Conservation (phyloP, 371 early-diverging fungal genomes). For the Rhizopus delemar region DNA sequence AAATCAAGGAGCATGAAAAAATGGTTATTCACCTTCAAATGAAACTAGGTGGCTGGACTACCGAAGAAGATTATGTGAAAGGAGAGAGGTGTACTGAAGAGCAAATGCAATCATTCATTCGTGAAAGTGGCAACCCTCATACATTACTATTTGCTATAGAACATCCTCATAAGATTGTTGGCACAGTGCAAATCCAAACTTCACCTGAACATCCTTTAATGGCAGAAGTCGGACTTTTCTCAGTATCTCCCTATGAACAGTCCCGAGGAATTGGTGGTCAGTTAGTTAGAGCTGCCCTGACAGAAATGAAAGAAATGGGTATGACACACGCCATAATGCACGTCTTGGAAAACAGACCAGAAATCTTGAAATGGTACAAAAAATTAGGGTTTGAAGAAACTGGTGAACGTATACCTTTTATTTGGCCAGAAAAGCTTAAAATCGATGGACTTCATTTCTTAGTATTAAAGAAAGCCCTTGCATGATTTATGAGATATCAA, state of each 20-base stretch:
- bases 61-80: conserved; percentile 35
- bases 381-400: conserved; percentile 56
- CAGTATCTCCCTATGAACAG: conserved; percentile 52
- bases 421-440: conserved; percentile 13
- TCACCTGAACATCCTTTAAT: conserved; percentile 4
- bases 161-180: conserved; percentile 30
- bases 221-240: conserved; percentile 50
- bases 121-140: conserved; percentile 27
- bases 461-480: conserved; percentile 31
- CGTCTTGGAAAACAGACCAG: conserved; percentile 39
- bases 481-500: neutral
- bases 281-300: conserved; percentile 45
- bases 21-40: neutral
- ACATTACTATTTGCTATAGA: conserved; percentile 36
- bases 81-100: conserved; percentile 37
- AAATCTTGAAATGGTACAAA: conserved; percentile 47
- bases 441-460: conserved; percentile 32
- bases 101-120: conserved; percentile 26
- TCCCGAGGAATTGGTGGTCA: conserved; percentile 59
- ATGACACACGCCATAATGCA: conserved; percentile 43
- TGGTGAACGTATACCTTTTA: conserved; percentile 42
- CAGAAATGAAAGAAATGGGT: conserved; percentile 36
- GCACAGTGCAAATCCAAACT: conserved; percentile 44
- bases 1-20: neutral
- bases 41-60: conserved; percentile 46